Conservation (phyloP, 352 stramenopile genomes). For the Phytophthora fragariaefolia region DNA sequence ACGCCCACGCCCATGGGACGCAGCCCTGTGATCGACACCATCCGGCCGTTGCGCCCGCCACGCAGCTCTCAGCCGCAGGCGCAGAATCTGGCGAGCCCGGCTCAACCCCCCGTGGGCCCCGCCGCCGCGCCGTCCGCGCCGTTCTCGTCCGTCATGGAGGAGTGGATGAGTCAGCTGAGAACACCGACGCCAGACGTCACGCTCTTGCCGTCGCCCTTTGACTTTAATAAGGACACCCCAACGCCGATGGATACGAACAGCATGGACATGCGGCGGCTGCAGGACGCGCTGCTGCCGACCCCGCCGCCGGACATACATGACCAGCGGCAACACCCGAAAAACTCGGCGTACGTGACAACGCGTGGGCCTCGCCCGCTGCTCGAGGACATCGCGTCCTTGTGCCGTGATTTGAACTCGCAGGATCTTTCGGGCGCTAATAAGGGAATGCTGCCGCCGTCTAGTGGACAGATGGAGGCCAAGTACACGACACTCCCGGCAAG, state of each 20-base stretch:
- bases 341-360: constrained; percentile 59
- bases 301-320: constrained; percentile 66
- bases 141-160: constrained; percentile 77
- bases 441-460: constrained; percentile 27
- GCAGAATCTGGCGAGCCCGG: constrained; percentile 27
- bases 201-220: constrained; percentile 77
- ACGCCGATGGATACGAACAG: constrained; percentile 72
- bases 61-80: constrained; percentile 15
- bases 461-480: constrained; percentile 35
- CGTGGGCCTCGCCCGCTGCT: constrained; percentile 59
- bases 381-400: constrained; percentile 83
- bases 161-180: constrained; percentile 83
- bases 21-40: constrained; percentile 43
- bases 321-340: constrained; percentile 69
- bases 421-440: constrained; percentile 47
- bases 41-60: constrained; percentile 34
- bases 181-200: constrained; percentile 84
- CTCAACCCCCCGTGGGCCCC: constrained; percentile 24
- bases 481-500: constrained; percentile 32
- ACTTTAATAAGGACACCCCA: constrained; percentile 80
- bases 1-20: constrained; percentile 33
- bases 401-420: constrained; percentile 78
- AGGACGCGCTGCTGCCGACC: constrained; percentile 78
- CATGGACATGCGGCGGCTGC: constrained; percentile 75
- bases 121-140: constrained; percentile 45